A percentile compares a stretch with the other conserved stretches of the same genome.
phyloP scores from a whole-genome alignment of 257 asterid species.

The Paraleonurus japonicus region DNA sequence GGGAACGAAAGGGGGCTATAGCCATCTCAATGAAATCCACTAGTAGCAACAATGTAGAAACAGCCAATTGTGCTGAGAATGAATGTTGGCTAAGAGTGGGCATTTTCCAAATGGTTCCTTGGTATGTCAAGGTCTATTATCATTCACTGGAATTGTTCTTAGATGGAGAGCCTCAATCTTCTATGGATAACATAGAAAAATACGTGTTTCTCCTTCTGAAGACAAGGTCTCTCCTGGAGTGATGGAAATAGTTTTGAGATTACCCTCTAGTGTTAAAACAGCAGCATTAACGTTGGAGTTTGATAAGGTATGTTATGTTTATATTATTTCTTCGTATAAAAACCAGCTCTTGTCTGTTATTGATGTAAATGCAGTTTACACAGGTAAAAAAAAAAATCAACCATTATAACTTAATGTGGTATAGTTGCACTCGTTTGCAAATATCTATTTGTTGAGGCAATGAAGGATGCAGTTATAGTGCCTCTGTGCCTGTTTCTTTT shows the following conservation, averaged over 20 bases:
- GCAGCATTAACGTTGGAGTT: slow-evolving; percentile 83
- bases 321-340: not conserved
- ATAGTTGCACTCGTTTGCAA: not conserved
- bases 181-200: slow-evolving; percentile 51
- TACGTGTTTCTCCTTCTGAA: slow-evolving; percentile 81
- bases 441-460: not conserved
- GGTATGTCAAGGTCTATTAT: slow-evolving; percentile 96
- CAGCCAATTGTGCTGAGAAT: slow-evolving; percentile 32
- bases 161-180: slow-evolving; percentile 66
- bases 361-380: not conserved
- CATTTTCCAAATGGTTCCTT: slow-evolving; percentile 93
- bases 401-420: not conserved
- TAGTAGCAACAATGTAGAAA: slow-evolving; percentile 31
- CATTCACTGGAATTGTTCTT: slow-evolving; percentile 67
- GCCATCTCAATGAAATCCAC: slow-evolving; percentile 78
- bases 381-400: not conserved
- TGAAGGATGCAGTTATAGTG: slow-evolving; percentile 9
- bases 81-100: slow-evolving; percentile 60
- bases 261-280: slow-evolving; percentile 73
- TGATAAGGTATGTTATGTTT: slow-evolving; percentile 71
- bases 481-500: not conserved
- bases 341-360: slow-evolving; percentile 12
- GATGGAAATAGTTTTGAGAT: slow-evolving; percentile 72
- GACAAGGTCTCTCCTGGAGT: slow-evolving; percentile 95
- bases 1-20: slow-evolving; percentile 93